Evolutionary conservation across 805 yeast species (phyloP).

Genomic region (Helenozyma rhizophorensis): DNA sequence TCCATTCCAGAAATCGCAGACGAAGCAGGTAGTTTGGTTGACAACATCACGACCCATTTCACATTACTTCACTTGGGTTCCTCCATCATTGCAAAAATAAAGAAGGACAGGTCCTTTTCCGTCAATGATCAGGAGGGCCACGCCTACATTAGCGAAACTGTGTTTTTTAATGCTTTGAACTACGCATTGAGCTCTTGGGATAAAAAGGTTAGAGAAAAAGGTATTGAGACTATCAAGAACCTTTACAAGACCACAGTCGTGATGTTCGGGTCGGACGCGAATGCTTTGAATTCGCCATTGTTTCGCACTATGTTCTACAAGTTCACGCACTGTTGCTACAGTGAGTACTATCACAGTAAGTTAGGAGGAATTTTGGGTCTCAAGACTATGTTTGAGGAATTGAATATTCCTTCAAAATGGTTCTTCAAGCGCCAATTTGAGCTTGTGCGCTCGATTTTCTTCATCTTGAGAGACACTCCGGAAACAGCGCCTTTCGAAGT

Average conservation of each 20-base stretch:
- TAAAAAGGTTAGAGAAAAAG: conserved; percentile 64
- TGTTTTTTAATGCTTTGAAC: conserved; percentile 69
- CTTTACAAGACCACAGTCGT: conserved; percentile 58
- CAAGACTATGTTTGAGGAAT: conserved; percentile 63
- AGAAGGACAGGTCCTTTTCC: conserved; percentile 64
- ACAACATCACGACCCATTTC: conserved; percentile 72
- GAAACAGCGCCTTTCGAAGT: conserved; percentile 82
- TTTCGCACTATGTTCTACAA: conserved; percentile 72
- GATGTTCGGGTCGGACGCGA: conserved; percentile 63
- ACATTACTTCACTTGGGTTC: conserved; percentile 74
- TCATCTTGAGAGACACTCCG: conserved; percentile 86
- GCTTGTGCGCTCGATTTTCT: conserved; percentile 78
- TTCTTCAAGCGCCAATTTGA: conserved; percentile 77
- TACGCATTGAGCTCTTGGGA: conserved; percentile 78
- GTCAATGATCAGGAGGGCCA: conserved; percentile 78
- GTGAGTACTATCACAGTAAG: conserved; percentile 79
- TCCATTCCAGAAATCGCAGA: conserved; percentile 68
- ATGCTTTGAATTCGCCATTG: conserved; percentile 68
- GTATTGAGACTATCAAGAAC: conserved; percentile 58
- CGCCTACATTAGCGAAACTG: conserved; percentile 61
- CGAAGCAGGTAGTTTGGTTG: conserved; percentile 60
- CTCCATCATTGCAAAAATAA: conserved; percentile 63
- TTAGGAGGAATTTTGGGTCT: conserved; percentile 88
- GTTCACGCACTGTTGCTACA: conserved; percentile 88
- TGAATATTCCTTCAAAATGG: conserved; percentile 66